phyloP scores from a whole-genome alignment of 169 alveolate species.

The Eimeria necatrix region DNA sequence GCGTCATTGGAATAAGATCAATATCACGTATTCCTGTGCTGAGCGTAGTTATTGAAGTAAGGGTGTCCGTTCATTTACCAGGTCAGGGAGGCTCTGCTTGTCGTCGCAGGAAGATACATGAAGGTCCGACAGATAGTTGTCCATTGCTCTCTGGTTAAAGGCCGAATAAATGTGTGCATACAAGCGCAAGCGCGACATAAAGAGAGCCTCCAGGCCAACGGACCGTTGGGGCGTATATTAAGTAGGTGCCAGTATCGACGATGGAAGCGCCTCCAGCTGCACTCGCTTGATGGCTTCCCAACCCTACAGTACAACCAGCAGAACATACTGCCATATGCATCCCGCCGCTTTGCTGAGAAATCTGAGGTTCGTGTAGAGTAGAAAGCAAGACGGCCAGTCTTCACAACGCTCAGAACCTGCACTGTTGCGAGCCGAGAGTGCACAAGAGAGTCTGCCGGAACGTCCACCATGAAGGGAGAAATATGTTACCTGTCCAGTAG shows the following conservation, averaged over 20 bases:
- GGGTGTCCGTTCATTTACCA: slow-evolving; percentile 26
- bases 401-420: slow-evolving; percentile 53
- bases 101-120: slow-evolving; percentile 71
- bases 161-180: too few species aligned
- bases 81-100: slow-evolving; percentile 74
- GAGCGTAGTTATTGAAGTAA: background rate
- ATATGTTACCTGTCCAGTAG: slow-evolving; percentile 80
- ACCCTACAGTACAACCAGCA: background rate
- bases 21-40: background rate
- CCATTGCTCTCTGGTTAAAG: slow-evolving; percentile 68
- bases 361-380: slow-evolving; percentile 1
- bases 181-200: too few species aligned
- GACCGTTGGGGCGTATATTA: slow-evolving; percentile 81
- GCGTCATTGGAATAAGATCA: too few species aligned
- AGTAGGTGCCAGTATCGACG: slow-evolving; percentile 82
- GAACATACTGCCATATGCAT: slow-evolving; percentile 21
- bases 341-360: background rate
- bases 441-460: background rate
- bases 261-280: slow-evolving; percentile 75
- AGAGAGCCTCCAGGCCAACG: background rate
- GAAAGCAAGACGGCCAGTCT: slow-evolving; percentile 12
- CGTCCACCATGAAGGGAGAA: background rate
- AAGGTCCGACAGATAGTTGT: slow-evolving; percentile 62
- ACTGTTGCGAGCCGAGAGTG: background rate
- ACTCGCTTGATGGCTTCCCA: background rate